These are phyloP conservation scores for Xerocomellus chrysenteron DNA, from an alignment of 768 basidiomycete genomes.

Conservation along the genomic window DNA sequence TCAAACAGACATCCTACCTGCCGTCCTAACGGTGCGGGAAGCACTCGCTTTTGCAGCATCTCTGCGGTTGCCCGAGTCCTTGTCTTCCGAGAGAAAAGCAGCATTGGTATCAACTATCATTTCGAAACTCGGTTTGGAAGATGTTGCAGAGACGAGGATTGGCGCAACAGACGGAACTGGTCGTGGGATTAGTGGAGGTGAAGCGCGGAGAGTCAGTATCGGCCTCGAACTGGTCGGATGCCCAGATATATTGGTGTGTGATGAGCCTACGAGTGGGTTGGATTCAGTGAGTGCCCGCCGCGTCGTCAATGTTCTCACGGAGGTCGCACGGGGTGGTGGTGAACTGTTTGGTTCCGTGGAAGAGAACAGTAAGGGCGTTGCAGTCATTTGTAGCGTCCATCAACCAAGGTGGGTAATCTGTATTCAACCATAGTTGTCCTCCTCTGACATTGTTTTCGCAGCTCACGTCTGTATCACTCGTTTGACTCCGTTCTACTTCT, in stretches of 20 bases:
- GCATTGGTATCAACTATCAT: constrained; percentile 69
- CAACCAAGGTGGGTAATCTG: constrained; percentile 63
- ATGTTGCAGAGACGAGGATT: constrained; percentile 70
- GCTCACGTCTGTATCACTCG: constrained; percentile 79
- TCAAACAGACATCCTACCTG: constrained; percentile 80
- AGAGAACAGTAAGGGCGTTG: constrained; percentile 57
- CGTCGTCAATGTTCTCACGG: constrained; percentile 72
- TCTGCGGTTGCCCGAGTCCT: constrained; percentile 75
- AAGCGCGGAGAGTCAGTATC: constrained; percentile 87
- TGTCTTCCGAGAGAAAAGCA: constrained; percentile 59
- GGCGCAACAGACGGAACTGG: constrained; percentile 61
- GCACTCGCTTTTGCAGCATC: constrained; percentile 83
- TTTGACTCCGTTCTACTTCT: constrained; percentile 83
- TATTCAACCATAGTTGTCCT: not conserved
- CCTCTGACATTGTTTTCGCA: constrained; percentile 21
- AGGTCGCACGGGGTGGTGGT: constrained; percentile 57
- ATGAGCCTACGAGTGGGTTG: constrained; percentile 82
- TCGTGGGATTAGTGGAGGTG: constrained; percentile 88
- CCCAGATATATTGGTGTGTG: constrained; percentile 82
- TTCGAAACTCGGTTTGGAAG: constrained; percentile 72
- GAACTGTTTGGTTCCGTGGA: constrained; percentile 21
- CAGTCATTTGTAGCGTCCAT: constrained; percentile 85
- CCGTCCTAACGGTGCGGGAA: constrained; percentile 78
- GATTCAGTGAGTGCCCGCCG: constrained; percentile 87
- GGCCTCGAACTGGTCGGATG: constrained; percentile 84